phyloP scores from a whole-genome alignment of 345 rosid genomes.

The Pistacia integerrima region DNA sequence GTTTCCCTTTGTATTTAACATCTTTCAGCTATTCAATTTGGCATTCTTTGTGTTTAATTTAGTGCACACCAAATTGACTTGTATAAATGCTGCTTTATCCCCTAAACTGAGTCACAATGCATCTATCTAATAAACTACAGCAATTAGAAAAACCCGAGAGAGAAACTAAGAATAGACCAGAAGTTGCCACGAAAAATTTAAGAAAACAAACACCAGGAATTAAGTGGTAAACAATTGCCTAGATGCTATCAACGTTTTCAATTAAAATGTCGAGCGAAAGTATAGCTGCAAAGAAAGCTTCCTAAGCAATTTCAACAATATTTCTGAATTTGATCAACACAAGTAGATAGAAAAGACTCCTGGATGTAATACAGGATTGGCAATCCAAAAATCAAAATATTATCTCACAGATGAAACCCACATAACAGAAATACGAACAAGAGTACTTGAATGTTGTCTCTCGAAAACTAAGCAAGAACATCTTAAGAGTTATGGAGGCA shows the following conservation, averaged over 20 bases:
- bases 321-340: conserved; percentile 1
- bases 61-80: too few species aligned
- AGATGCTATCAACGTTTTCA: background rate
- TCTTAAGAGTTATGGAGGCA: conserved; percentile 4
- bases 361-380: conserved; percentile 7
- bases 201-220: background rate
- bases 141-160: background rate
- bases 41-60: conserved; percentile 1
- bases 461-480: conserved; percentile 10
- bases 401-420: conserved; percentile 10
- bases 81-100: too few species aligned
- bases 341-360: background rate
- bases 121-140: too few species aligned
- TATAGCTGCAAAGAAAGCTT: background rate
- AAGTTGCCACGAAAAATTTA: background rate
- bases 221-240: background rate
- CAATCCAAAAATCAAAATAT: conserved; percentile 25
- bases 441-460: conserved; percentile 18
- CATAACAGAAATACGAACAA: conserved; percentile 1
- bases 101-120: too few species aligned
- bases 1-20: too few species aligned
- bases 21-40: too few species aligned
- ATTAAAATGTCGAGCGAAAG: background rate
- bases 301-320: background rate
- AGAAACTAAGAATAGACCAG: background rate